phyloP scores from a whole-genome alignment of 2,329 filamentous ascomycete species.

The Penicillium sp. region DNA sequence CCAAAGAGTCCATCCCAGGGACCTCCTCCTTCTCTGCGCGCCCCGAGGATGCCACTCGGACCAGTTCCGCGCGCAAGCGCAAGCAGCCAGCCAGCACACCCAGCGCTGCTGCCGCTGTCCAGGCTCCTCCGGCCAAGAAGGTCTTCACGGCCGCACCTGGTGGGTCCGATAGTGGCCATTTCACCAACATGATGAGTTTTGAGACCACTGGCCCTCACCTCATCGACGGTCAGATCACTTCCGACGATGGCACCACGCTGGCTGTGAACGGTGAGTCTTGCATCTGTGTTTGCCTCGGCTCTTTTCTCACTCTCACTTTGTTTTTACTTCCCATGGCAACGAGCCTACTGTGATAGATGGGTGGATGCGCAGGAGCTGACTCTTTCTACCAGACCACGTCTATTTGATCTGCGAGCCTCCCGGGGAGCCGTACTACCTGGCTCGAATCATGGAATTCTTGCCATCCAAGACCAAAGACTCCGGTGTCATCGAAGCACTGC shows the following conservation, averaged over 20 bases:
- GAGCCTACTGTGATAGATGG: constrained; percentile 42
- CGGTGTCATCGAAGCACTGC: constrained; percentile 73
- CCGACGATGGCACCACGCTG: constrained; percentile 84
- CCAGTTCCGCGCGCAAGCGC: constrained; percentile 67
- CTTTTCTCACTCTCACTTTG: neutral
- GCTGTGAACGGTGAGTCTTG: constrained; percentile 70
- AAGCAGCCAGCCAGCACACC: constrained; percentile 58
- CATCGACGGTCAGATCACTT: constrained; percentile 70
- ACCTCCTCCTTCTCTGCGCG: constrained; percentile 54
- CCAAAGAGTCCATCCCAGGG: constrained; percentile 50
- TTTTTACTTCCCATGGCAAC: neutral
- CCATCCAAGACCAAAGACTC: constrained; percentile 68
- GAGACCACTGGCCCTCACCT: constrained; percentile 63
- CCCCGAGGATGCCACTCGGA: constrained; percentile 37
- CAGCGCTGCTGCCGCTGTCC: constrained; percentile 26
- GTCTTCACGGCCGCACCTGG: constrained; percentile 33
- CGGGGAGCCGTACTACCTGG: constrained; percentile 95
- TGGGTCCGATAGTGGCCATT: constrained; percentile 33
- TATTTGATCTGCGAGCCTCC: constrained; percentile 97
- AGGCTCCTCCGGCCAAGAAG: constrained; percentile 29
- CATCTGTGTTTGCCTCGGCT: constrained; percentile 5
- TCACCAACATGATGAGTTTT: constrained; percentile 87
- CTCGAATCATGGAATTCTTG: constrained; percentile 96
- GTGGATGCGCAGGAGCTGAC: no score
- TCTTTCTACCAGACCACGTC: constrained; percentile 51